Conservation (phyloP, 306 rosid genomes). For the Prunus fruticosa region DNA sequence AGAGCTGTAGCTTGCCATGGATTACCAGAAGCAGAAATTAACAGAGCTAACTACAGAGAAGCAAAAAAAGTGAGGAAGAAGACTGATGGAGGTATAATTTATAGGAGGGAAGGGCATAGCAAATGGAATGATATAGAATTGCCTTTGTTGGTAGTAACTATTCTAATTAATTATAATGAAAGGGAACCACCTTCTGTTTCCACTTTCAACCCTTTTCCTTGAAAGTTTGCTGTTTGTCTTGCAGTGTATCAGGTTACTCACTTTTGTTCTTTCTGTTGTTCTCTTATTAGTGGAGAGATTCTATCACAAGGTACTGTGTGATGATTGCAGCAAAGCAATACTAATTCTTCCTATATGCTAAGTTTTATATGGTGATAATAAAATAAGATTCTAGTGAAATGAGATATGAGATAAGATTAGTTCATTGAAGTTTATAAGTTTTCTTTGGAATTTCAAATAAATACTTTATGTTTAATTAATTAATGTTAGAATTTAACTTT, state of each 20-base stretch:
- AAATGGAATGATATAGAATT: not conserved
- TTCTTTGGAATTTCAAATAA: not conserved
- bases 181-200: not conserved
- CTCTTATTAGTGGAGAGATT: not conserved
- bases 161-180: not conserved
- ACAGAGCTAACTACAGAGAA: not conserved
- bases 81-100: not conserved
- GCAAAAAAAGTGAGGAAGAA: not conserved
- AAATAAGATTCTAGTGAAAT: not conserved
- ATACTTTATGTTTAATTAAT: not conserved
- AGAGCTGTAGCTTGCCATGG: conserved; percentile 11
- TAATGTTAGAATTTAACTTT: too few species aligned
- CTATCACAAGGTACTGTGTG: not conserved
- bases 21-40: not conserved
- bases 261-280: conserved; percentile 5
- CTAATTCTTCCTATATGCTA: not conserved
- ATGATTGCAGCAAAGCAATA: not conserved
- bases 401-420: not conserved
- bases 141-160: not conserved
- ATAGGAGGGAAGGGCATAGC: not conserved
- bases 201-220: not conserved
- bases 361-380: not conserved
- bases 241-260: conserved; percentile 1
- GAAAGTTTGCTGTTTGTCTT: not conserved
- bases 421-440: not conserved